Evolutionary conservation across 768 basidiomycete species (phyloP), one percentile per base, ranked within the genome.

Genomic region (Agaricus blazei): DNA sequence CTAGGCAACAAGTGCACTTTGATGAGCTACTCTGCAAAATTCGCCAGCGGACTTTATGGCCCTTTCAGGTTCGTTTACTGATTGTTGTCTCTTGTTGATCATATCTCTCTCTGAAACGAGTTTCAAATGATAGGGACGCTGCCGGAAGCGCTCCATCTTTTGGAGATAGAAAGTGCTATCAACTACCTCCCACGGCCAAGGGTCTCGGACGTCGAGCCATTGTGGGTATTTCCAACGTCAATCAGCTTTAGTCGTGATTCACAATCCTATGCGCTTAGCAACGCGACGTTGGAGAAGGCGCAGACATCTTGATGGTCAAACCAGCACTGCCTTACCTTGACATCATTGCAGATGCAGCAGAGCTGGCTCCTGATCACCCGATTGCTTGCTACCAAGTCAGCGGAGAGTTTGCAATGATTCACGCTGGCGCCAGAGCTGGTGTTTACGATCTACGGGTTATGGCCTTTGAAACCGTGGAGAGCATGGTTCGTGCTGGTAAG

Each of bases 271-370:
- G 53, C 9, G 19, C 28, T 38, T 64, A 98, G 95, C 76, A 84
- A 77, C 89, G 97, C 37, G 97, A 99, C 68, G 77, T 81, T 0
- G 72, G 65, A 8, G 97, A 98, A 74, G 97, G 97, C 19, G 97
- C 97, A 15, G 97, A 99, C 67, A 91, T 99, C 64, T 85, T 99
- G 67, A 98, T 99, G 95, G 93, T 99, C 67, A 99, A 99, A 67
- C 97, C 97, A 19, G 81, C 93, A 0, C 71, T 98, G 58, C 95
- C 97, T 0, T 98, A 98, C 73, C 90, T 98, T 49, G 97, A 99
- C 71, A 87, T 98, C 71, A 89, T 99, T 61, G 81, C 89, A 31
- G 93, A 97, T 64, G 93, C 92, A 14, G 82, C 86, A 3, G 71
- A 84, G 61, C 78, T 97, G 42, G 86, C 90, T 4, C 83, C 83